Evolutionary conservation across 768 basidiomycete genomes (phyloP), one percentile per base, ranked within the genome.

Genomic region (Lyophyllum decastes): DNA sequence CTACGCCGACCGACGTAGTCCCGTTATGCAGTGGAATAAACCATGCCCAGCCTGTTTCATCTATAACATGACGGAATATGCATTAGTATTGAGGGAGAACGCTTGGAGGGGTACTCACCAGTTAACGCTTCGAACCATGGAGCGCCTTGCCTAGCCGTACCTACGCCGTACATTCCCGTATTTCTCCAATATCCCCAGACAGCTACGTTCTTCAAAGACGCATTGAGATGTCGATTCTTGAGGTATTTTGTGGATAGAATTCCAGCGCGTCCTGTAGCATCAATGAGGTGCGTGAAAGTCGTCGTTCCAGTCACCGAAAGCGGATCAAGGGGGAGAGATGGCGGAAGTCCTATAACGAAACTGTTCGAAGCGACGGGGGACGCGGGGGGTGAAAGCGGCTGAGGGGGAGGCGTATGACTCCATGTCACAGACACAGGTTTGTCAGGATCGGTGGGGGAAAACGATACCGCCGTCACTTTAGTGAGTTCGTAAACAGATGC

Each of bases 121-220:
- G 82, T 84, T 43, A 91, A 70, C 5, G 89, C 86, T 68, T 92
- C 90, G 61, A 88, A 87, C 82, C 83, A 85, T 10, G 86, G 86
- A 0, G 85, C 77, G 9, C 85, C 84, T 67, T 82, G 74, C 40
- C 85, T 76, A 17, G 66, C 48, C 2, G 83, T 81, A 41, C 78
- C 80, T 24, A 58, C 57, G 3, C 81, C 82, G 64, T 87, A 92
- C 34, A 73, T 75, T 16, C 72, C 77, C 0, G 79, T 78, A 19
- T 78, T 76, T 38, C 68, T 75, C 88, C 88, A 92, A 64, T 92
- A 92, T 3, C 84, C 89, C 90, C 90, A 92, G 21, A 87, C 76
- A 2, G 89, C 90, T 16, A 90, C 77, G 64, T 92, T 92, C 65
- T 83, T 86, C 52, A 92, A 66, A 3, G 85, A 84, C 34, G 81